Evolutionary conservation across 1,284 basidiomycete species (phyloP).

Genomic region (Naganishia cerealis): DNA sequence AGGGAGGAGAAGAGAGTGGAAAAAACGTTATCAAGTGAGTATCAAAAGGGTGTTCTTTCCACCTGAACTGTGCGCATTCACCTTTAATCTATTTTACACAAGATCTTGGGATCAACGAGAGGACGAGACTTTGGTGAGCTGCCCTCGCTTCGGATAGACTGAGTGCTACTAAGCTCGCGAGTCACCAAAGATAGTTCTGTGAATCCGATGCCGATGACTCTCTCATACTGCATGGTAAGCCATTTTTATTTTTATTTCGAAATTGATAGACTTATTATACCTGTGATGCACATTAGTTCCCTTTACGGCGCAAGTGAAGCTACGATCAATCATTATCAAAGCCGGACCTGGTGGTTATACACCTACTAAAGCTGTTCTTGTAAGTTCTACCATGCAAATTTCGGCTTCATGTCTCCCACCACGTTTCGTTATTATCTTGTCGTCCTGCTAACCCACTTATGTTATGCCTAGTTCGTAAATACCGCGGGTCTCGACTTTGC

Average conservation of each 20-base stretch:
- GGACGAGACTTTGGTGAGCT: constrained; percentile 48
- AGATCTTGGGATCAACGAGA: constrained; percentile 49
- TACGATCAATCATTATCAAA: constrained; percentile 52
- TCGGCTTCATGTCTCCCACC: neutral
- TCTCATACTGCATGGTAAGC: constrained; percentile 50
- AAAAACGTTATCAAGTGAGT: constrained; percentile 53
- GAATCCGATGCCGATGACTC: constrained; percentile 54
- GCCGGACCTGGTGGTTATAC: constrained; percentile 48
- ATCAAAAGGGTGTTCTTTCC: neutral
- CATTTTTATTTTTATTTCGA: neutral
- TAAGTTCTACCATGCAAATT: constrained; percentile 34
- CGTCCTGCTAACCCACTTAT: constrained; percentile 2
- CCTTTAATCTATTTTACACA: neutral
- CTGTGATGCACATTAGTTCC: constrained; percentile 41
- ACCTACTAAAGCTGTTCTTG: constrained; percentile 46
- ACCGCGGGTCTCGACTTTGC: constrained; percentile 50
- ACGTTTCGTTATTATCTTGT: neutral
- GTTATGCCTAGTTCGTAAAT: constrained; percentile 44
- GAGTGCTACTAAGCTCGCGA: neutral
- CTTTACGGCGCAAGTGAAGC: constrained; percentile 50
- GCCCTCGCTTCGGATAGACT: neutral
- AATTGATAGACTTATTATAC: neutral
- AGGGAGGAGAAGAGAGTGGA: constrained; percentile 47
- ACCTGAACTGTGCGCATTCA: constrained; percentile 2
- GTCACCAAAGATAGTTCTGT: constrained; percentile 36